Evolutionary conservation across 2,329 filamentous ascomycete genomes (phyloP).

Genomic region (Exophiala bonariae): DNA sequence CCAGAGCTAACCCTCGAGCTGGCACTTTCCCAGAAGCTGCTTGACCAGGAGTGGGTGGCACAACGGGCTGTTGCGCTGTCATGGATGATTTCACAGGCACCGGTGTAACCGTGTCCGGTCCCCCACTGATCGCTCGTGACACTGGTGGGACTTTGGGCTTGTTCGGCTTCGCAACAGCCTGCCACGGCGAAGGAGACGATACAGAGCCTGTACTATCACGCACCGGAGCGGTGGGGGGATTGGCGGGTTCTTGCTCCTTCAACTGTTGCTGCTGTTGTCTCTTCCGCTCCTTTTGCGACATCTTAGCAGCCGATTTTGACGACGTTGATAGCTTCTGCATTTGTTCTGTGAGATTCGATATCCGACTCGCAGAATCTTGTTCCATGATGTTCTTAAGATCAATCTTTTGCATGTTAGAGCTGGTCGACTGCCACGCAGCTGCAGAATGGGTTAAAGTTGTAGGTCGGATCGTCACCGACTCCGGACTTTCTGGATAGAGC

Average conservation of each 20-base stretch:
- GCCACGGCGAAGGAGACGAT: conserved; percentile 62
- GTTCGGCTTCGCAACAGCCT: conserved; percentile 47
- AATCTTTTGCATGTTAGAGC: conserved; percentile 62
- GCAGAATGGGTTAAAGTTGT: too few relatives aligned
- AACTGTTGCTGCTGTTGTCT: conserved; percentile 66
- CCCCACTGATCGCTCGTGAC: conserved; percentile 3
- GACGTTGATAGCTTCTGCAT: conserved; percentile 46
- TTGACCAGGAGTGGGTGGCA: conserved; percentile 39
- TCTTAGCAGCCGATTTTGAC: conserved; percentile 51
- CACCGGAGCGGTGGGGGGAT: conserved; percentile 33
- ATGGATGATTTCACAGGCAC: conserved; percentile 44
- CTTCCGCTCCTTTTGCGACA: conserved; percentile 93
- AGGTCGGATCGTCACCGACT: too few relatives aligned
- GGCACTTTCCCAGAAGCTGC: conserved; percentile 10
- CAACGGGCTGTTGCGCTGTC: conserved; percentile 62
- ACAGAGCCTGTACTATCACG: conserved; percentile 1
- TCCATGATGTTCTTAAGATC: conserved; percentile 77
- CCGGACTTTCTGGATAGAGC: background rate
- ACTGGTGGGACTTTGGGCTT: conserved; percentile 17
- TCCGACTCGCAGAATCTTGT: conserved; percentile 53
- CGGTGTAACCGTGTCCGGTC: conserved; percentile 5
- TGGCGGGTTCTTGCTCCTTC: conserved; percentile 40
- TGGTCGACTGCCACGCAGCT: conserved; percentile 53
- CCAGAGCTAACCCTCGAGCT: conserved; percentile 16
- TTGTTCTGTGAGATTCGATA: conserved; percentile 55